Evolutionary conservation across 2,329 filamentous ascomycete species (phyloP), one percentile per base, ranked within the genome.

Genomic region (Penicillium sp.): DNA sequence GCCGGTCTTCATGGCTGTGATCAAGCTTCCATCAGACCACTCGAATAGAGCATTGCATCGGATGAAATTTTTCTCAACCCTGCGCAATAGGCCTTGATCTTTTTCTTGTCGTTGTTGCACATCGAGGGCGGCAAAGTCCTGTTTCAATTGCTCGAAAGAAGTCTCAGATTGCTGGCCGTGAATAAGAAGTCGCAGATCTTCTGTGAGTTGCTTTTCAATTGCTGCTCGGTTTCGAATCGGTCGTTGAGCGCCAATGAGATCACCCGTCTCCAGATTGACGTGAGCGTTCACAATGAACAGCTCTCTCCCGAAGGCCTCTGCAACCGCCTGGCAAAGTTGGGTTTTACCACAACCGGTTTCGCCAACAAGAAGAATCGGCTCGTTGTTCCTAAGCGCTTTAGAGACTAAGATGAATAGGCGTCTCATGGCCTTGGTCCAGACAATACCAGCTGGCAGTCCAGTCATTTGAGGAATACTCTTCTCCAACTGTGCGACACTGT

Each of bases 341-440:
- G 94, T 99, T 75, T 99, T 99, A 54, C 95, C 94, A 65, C 92
- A 97, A 5, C 94, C 94, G 16, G 94, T 99, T 69, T 99, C 95
- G 55, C 94, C 94, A 11, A 99, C 90, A 5, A 99, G 79, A 18
- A 99, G 79, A 3, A 99, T 90, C 0, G 94, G 94, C 69, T 99
- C 94, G 55, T 95, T 91, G 66, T 96, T 94, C 24, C 83, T 82
- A 53, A 99, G 77, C 1, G 94, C 94, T 62, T 89, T 82, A 5
- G 87, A 85, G n/a, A 99, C 90, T 11, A 99, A 79, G 6, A 95
- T 84, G 66, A 92, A 97, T 0, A 99, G 78, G 46, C 94, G 83
- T 14, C 90, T 86, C 92, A 99, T 99, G 0, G 92, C 91, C 58
- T 85, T 84, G 0, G 94, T 99, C 94, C 94, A 99, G 2, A 99